Conservation (phyloP, 1,284 basidiomycete species). For the Fomitopsis betulina region DNA sequence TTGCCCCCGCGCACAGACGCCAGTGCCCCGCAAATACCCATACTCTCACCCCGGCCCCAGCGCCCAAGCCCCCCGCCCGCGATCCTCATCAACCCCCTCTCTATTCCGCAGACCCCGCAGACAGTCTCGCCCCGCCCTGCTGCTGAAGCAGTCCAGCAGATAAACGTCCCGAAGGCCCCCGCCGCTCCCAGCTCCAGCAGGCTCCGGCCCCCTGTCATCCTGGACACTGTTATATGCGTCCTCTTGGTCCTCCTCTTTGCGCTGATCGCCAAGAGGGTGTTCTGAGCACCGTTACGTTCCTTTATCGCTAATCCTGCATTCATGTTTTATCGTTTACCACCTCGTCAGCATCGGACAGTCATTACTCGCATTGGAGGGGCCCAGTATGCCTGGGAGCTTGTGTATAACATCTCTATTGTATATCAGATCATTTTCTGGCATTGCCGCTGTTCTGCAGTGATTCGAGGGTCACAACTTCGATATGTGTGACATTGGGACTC, state of each 20-base stretch:
- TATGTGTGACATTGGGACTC: not conserved
- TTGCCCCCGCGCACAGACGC: constrained; percentile 8
- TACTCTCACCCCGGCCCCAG: constrained; percentile 24
- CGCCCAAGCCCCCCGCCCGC: constrained; percentile 21
- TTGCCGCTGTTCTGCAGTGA: not conserved
- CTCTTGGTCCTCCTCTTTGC: constrained; percentile 59
- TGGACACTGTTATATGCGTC: constrained; percentile 67
- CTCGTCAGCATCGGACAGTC: not conserved
- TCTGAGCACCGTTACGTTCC: constrained; percentile 29
- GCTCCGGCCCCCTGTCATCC: constrained; percentile 49
- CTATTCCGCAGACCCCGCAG: constrained; percentile 6
- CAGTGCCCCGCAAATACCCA: constrained; percentile 15
- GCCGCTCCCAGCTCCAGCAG: constrained; percentile 17
- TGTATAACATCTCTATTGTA: constrained; percentile 2
- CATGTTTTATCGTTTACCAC: not conserved
- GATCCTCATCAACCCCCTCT: constrained; percentile 18
- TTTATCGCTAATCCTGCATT: not conserved
- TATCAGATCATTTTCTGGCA: not conserved
- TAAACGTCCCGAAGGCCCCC: constrained; percentile 9
- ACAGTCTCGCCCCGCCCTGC: not conserved
- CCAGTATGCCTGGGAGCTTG: not conserved
- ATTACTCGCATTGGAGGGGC: not conserved
- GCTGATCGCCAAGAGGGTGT: constrained; percentile 55
- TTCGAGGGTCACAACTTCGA: not conserved
- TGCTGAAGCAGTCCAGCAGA: constrained; percentile 11